phyloP scores from a whole-genome alignment of 108 stramenopile genomes.

The Cylindrotheca closterium region DNA sequence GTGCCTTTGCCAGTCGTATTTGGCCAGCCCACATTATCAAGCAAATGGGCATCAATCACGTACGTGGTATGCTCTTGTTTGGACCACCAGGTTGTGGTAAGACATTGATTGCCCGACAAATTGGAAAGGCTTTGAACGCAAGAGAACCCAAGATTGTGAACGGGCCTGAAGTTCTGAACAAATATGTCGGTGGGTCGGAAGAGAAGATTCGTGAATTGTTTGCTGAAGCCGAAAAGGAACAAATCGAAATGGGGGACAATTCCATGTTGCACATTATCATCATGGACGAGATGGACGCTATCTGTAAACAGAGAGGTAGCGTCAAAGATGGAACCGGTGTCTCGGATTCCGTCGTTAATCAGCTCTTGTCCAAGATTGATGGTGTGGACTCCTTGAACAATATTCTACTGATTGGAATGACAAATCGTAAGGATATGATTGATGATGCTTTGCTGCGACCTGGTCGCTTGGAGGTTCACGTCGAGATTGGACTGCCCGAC shows the following conservation, averaged over 20 bases:
- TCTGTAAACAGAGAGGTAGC: constrained; percentile 94
- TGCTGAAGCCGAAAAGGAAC: constrained; percentile 92
- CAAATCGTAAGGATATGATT: constrained; percentile 99
- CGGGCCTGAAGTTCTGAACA: constrained; percentile 97
- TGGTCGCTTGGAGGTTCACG: constrained; percentile 97
- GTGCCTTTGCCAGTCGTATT: constrained; percentile 97
- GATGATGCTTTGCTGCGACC: constrained; percentile 98
- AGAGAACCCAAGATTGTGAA: constrained; percentile 99
- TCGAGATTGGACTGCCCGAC: constrained; percentile 98
- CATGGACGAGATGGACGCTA: constrained; percentile 99
- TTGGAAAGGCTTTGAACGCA: constrained; percentile 96
- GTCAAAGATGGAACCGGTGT: constrained; percentile 94
- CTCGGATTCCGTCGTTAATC: constrained; percentile 98
- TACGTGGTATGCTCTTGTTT: constrained; percentile 96
- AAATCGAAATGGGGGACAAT: constrained; percentile 90
- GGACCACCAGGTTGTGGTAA: constrained; percentile 98
- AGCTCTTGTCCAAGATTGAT: constrained; percentile 98
- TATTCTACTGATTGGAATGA: constrained; percentile 99
- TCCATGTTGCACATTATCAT: constrained; percentile 98
- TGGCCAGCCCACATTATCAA: constrained; percentile 94
- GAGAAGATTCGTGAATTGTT: constrained; percentile 97
- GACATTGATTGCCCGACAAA: constrained; percentile 97
- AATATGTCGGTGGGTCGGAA: constrained; percentile 96
- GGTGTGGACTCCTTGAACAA: constrained; percentile 99
- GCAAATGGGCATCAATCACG: constrained; percentile 98